Base-by-base conservation (phyloP, 176 grass and related monocot species). In the Poa annua region DNA sequence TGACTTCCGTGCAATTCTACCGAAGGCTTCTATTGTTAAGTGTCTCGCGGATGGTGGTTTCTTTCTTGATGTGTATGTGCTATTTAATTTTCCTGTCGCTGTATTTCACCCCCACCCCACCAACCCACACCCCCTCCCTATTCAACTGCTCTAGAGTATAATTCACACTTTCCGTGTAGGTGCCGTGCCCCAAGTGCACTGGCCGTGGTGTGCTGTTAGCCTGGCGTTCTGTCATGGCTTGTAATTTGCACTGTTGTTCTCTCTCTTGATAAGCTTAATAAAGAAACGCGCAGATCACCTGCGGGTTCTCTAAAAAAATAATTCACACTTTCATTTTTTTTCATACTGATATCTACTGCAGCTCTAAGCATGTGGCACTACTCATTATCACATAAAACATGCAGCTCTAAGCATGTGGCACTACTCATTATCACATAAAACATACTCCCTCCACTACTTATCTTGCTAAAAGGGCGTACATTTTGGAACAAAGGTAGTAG, bases 31-130 rank as follows among this genome's bases (percentile, higher is more conserved):
- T 66, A 90, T 64, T 80, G 88, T 87, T 79, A 93, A 96, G 84
- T 96, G 93, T 82, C 86, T 96, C 6, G 77, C 88, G 2, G 93
- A 96, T 91, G 91, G 83, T 89, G 93, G 91, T 52, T 96, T 93
- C 26, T 96, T 96, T n/a, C 90, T 96, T 79, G 87, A 91, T 49
- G 78, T 76, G 91, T 93, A 93, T 86, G 77, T 82, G 15, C 81
- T 85, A 71, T 82, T 79, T 74, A 19, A 1, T 26, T 60, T 2
- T 61, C 0, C 2, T 24, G 29, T 21, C 35, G 35, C 14, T n/a
- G 25, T 50, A 22, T 70, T 55, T 55, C 63, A 67, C 7, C 29
- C 67, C 16, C 17, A 1, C 53, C 53, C 19, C 2, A 29, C 29
- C n/a, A 29, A 29, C 1, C 29, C 29, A 29, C 32, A 3, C 48